phyloP scores from a whole-genome alignment of 345 rosid species.

The Linum usitatissimum region DNA sequence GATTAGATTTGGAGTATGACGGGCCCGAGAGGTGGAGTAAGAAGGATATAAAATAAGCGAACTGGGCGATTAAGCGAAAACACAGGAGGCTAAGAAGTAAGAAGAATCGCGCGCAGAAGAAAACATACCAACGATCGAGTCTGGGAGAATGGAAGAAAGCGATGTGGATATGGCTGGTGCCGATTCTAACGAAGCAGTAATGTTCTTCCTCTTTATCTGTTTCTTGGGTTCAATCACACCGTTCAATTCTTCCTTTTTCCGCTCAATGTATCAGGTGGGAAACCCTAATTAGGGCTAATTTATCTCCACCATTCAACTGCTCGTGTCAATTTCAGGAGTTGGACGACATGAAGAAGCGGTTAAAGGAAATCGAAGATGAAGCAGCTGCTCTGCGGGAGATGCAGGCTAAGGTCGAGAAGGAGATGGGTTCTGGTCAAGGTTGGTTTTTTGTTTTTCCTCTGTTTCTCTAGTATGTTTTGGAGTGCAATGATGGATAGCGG shows the following conservation, averaged over 20 bases:
- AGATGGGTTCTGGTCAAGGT: neutral
- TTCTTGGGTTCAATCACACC: neutral
- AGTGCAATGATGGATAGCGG: neutral
- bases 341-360: neutral
- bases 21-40: too few relatives aligned
- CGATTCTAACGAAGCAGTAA: conserved; percentile 27
- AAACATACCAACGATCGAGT: neutral
- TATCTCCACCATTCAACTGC: too few relatives aligned
- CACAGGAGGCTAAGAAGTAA: neutral
- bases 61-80: neutral
- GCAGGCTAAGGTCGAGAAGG: neutral
- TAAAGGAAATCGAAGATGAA: neutral
- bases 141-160: conserved; percentile 23
- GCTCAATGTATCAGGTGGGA: neutral
- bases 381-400: neutral
- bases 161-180: conserved; percentile 31
- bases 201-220: neutral
- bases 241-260: neutral
- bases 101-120: neutral
- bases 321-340: neutral
- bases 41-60: neutral
- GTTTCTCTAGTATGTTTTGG: neutral
- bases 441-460: neutral
- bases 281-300: conserved; percentile 11
- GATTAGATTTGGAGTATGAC: too few relatives aligned